Evolutionary conservation across 2,329 filamentous ascomycete genomes (phyloP).

Genomic region (Microascus cirrosus): DNA sequence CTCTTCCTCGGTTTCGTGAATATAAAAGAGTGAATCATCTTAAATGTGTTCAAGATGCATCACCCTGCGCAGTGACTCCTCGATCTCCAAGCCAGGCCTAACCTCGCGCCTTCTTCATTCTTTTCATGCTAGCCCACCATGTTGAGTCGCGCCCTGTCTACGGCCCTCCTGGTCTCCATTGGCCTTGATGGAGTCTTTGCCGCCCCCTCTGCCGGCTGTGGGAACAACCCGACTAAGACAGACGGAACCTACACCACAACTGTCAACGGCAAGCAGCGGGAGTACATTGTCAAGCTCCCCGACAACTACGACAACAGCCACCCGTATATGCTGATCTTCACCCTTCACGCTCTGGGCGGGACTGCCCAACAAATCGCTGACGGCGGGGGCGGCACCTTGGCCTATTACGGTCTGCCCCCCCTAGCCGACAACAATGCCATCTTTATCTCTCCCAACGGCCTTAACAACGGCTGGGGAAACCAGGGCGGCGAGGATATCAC

Average conservation of each 20-base stretch:
- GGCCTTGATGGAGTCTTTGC: not conserved
- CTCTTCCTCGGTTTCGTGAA: not conserved
- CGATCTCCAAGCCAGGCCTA: not conserved
- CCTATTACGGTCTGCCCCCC: conserved; percentile 23
- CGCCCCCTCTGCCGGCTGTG: conserved; percentile 17
- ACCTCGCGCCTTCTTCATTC: not conserved
- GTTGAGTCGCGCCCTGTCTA: not conserved
- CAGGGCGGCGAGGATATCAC: conserved; percentile 24
- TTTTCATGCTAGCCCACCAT: not conserved
- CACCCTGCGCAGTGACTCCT: not conserved
- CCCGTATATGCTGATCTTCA: conserved; percentile 28
- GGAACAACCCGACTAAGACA: conserved; percentile 16
- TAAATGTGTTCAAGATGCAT: not conserved
- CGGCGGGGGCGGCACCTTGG: conserved; percentile 13
- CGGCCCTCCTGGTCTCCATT: not conserved
- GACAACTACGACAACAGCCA: conserved; percentile 24
- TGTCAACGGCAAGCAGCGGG: conserved; percentile 22
- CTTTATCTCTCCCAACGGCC: conserved; percentile 27
- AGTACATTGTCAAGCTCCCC: conserved; percentile 24
- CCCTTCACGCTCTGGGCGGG: conserved; percentile 25
- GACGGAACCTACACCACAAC: conserved; percentile 19
- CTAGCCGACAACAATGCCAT: conserved; percentile 22
- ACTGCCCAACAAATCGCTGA: conserved; percentile 21
- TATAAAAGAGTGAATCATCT: not conserved
- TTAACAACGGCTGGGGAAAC: conserved; percentile 28